Evolutionary conservation across 257 asterid species (phyloP), one percentile per base, ranked within the genome.

Genomic region (Euphrasia confusa): DNA sequence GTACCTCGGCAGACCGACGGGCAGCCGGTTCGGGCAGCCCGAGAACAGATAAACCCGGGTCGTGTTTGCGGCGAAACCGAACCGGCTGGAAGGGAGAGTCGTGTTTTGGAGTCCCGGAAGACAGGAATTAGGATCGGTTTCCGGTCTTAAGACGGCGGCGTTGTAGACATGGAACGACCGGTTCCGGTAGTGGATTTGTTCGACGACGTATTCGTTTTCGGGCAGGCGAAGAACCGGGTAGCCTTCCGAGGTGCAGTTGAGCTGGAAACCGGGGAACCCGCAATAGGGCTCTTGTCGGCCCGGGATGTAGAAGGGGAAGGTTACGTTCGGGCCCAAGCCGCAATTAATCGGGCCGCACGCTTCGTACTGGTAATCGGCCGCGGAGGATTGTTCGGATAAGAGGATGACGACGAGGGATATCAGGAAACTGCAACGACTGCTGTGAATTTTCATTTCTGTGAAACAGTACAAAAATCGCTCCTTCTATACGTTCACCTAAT

Each of bases 301-400:
- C 42, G 30, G 42, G 37, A 88, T 61, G 28, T 65, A 68, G 68
- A 88, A 88, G 3, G 96, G 96, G 65, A 73, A 88, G 45, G 76
- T 81, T 54, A 88, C 73, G 21, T 2, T 69, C 14, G 79, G 85
- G 60, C 88, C 87, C 42, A 47, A 2, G 3, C 64, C 68, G 33
- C 93, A 85, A 5, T 14, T 54, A 10, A 15, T 58, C 10, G 84
- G 70, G 10, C 4, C 57, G 61, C 96, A 88, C 4, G 75, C 77
- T 61, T 71, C 78, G 45, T 78, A 88, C 48, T 32, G 69, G 2
- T 26, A 24, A 74, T 83, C 76, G 63, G 59, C 77, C 44, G 69
- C 75, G 60, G 13, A 73, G 30, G 81, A 77, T 17, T 21, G 60
- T 61, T 30, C 63, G 5, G 77, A 28, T 13, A 69, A 21, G 74